phyloP scores from a whole-genome alignment of 2,329 filamentous ascomycete genomes.

The Colletotrichum lindemuthianum region DNA sequence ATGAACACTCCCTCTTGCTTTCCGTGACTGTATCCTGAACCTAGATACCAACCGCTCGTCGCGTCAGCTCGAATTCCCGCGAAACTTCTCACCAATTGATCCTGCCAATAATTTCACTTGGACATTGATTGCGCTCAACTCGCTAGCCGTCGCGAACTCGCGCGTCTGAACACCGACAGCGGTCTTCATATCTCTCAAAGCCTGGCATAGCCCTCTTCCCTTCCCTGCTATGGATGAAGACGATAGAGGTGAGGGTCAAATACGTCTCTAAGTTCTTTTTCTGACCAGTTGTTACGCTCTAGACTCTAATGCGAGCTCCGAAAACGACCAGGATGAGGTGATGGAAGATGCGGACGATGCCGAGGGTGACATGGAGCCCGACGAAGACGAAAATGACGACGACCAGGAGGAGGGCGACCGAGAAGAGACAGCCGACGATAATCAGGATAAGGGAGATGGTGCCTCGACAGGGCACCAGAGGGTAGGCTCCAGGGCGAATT shows the following conservation, averaged over 20 bases:
- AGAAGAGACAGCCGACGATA: conserved; percentile 46
- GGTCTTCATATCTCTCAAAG: too few relatives aligned
- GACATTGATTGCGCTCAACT: neutral
- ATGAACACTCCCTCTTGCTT: neutral
- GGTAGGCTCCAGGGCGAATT: conserved; percentile 41
- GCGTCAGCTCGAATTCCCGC: too few relatives aligned
- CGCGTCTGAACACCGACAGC: neutral
- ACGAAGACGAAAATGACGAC: conserved; percentile 47
- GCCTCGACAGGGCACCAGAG: conserved; percentile 53
- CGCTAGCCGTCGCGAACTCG: conserved; percentile 8
- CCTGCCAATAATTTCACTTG: too few relatives aligned
- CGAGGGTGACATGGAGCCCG: conserved; percentile 46
- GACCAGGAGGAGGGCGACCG: conserved; percentile 50
- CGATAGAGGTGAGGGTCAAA: conserved; percentile 40
- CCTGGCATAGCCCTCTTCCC: too few relatives aligned
- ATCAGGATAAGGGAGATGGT: conserved; percentile 41
- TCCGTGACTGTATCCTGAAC: too few relatives aligned
- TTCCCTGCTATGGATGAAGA: conserved; percentile 41
- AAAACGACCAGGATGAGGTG: conserved; percentile 63
- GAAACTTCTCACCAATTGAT: too few relatives aligned
- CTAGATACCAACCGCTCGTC: too few relatives aligned
- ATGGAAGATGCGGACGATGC: conserved; percentile 62
- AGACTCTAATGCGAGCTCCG: conserved; percentile 55
- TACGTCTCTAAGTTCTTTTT: too few relatives aligned
- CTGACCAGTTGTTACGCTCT: neutral